Base-by-base conservation (phyloP, 352 stramenopile genomes). In the Pythium dissotocum region DNA sequence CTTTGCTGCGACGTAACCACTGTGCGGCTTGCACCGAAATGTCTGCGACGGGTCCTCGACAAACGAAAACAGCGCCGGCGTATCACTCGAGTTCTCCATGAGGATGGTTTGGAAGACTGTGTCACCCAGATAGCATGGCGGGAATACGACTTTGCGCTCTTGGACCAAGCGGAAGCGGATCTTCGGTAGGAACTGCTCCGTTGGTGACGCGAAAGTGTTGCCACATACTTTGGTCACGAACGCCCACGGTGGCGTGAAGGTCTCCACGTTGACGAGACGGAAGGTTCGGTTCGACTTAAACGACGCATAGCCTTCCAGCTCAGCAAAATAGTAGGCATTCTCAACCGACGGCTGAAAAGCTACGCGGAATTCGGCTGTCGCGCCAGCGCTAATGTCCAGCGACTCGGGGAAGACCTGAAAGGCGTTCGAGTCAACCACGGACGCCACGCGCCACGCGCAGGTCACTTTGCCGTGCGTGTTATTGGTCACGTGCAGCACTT, bases 201-300 rank as follows among this genome's bases (percentile, higher is more conserved):
- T 85, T 0, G 75, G 73, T 14, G 82, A 90, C 16, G 77, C 52
- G 62, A 98, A 98, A 7, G 91, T 97, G 76, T 98, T 96, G 24
- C 93, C 95, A 33, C 79, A 78, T 2, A 83, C 80, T 28, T 83
- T 85, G 14, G 92, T 60, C 6, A 87, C 72, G 1, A 98, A 46
- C 51, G 80, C 95, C 92, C 91, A 98, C 21, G 95, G 92, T 16
- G 94, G 93, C 33, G 89, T 93, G 48, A 98, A 94, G 18, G 91
- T 97, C 38, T 91, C 78, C 53, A 97, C 89, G 61, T 97, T 96
- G 2, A 98, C 94, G 32, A 98, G 83, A 7, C 94, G 90, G 63
- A 98, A 98, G 13, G 89, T 97, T 35, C 91, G 83, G 65, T 98
- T 97, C 10, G 90, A 97, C 62, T 98, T 97, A 69, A 97, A 97